Conservation (phyloP, 2,329 filamentous ascomycete genomes). For the Diaporthe helianthi region DNA sequence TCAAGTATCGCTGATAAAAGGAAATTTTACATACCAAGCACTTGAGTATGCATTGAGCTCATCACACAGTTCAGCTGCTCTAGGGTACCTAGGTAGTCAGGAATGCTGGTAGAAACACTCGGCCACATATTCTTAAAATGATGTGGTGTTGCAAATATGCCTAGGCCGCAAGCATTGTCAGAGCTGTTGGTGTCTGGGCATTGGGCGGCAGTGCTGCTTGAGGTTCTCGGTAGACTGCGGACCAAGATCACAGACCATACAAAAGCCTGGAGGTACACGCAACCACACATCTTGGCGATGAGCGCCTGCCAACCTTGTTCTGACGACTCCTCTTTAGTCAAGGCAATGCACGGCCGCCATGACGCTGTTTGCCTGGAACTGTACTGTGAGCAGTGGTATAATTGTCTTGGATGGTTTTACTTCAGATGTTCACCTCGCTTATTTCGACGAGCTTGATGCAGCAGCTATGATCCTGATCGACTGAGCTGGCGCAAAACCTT, state of each 20-base stretch:
- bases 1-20: background rate
- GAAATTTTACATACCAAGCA: background rate
- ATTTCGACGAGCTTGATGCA: background rate
- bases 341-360: background rate
- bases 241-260: background rate
- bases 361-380: background rate
- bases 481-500: background rate
- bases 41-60: background rate
- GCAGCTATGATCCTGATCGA: no score
- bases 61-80: no score
- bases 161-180: background rate
- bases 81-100: no score
- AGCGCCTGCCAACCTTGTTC: background rate
- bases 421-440: background rate
- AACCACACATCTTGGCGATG: background rate
- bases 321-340: background rate
- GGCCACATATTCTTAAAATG: no score
- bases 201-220: background rate
- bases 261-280: background rate
- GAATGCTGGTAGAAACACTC: background rate
- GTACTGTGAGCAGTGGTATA: background rate
- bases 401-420: background rate
- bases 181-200: conserved; percentile 6
- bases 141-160: background rate
- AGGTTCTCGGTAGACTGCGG: background rate